These are phyloP conservation scores for Citrus trifoliata DNA, from an alignment of 345 rosid genomes.

Conservation along the genomic window DNA sequence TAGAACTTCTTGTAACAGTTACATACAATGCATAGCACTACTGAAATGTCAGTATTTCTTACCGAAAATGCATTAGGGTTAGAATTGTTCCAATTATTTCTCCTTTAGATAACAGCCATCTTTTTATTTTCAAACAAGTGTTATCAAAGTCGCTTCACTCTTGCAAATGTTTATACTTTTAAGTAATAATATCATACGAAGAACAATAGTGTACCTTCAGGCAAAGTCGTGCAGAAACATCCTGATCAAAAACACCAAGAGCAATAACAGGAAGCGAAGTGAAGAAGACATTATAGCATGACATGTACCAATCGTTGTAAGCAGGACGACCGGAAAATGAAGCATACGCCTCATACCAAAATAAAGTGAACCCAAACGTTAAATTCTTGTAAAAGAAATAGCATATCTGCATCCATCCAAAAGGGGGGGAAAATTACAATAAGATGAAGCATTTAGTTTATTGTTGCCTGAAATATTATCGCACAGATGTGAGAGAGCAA, in stretches of 20 bases:
- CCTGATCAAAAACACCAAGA: slow-evolving; percentile 92
- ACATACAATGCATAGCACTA: not conserved
- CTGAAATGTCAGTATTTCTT: not conserved
- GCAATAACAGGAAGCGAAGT: slow-evolving; percentile 97
- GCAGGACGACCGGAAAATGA: slow-evolving; percentile 94
- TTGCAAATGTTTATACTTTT: not conserved
- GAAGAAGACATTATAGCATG: slow-evolving; percentile 91
- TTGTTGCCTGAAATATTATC: not conserved
- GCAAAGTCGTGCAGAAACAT: slow-evolving; percentile 88
- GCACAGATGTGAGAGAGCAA: not conserved
- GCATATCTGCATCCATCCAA: slow-evolving; percentile 63
- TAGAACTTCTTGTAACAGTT: not conserved
- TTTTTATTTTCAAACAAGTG: not conserved
- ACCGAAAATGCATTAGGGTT: not conserved
- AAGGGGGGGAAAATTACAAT: not conserved
- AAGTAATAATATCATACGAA: not conserved
- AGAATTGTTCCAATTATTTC: not conserved
- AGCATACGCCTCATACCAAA: slow-evolving; percentile 91
- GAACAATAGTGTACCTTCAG: slow-evolving; percentile 52
- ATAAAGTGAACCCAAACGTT: slow-evolving; percentile 83
- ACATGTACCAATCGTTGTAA: slow-evolving; percentile 95
- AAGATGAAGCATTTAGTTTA: not conserved
- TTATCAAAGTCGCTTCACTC: not conserved
- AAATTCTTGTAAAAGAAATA: slow-evolving; percentile 97
- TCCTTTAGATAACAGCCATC: not conserved